These are phyloP conservation scores for Crucihimalaya himalaica DNA, from an alignment of 345 rosid species.

Conservation along the genomic window DNA sequence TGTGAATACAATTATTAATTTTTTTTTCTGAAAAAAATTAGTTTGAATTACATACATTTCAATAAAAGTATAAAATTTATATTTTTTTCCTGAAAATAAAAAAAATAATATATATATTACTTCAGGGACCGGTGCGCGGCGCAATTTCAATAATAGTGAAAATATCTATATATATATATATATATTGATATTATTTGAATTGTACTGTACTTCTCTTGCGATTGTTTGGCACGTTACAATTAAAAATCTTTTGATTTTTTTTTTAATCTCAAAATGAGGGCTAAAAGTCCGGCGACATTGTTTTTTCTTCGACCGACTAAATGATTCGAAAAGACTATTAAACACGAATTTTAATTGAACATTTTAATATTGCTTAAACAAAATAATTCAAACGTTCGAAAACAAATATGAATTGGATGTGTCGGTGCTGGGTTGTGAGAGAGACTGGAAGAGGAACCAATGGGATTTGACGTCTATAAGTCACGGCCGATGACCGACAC, in stretches of 20 bases:
- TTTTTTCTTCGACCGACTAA: background rate
- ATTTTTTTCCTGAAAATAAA: background rate
- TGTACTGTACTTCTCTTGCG: no score
- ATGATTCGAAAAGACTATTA: background rate
- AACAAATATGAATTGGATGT: constrained; percentile 9
- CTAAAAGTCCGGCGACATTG: constrained; percentile 14
- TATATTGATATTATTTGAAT: no score
- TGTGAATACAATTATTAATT: no score
- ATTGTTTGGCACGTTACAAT: no score
- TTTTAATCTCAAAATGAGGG: background rate
- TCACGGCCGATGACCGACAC: constrained; percentile 33
- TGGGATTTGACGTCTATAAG: constrained; percentile 21
- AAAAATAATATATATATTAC: no score
- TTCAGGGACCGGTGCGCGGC: no score
- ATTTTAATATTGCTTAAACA: background rate
- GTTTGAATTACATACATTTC: background rate
- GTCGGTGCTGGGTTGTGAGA: constrained; percentile 26
- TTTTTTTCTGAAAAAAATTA: no score
- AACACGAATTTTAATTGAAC: background rate
- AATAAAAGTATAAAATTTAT: no score
- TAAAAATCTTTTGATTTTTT: no score
- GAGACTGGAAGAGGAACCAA: constrained; percentile 1
- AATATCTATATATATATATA: no score
- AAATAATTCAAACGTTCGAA: background rate
- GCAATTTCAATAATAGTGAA: no score